Conservation (phyloP, 2,329 filamentous ascomycete genomes). For the Paraphoma chrysanthemicola region DNA sequence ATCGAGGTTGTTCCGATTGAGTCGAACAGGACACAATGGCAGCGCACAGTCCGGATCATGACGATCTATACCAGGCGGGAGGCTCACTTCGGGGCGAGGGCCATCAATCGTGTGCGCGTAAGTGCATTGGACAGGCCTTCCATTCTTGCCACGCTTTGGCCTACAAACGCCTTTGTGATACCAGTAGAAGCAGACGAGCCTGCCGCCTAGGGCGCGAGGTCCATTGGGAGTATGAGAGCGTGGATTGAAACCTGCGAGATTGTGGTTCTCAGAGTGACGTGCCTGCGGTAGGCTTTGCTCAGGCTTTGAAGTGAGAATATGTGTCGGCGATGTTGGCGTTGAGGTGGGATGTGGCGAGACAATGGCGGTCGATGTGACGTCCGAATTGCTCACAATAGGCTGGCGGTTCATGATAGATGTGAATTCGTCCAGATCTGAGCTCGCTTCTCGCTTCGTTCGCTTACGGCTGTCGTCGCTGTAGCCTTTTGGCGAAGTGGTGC, state of each 20-base stretch:
- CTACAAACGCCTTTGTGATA: constrained; percentile 30
- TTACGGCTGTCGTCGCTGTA: not conserved
- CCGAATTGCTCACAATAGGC: not conserved
- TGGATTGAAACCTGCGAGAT: not conserved
- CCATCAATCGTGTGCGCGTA: constrained; percentile 17
- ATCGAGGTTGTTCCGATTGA: not conserved
- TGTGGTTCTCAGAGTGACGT: not conserved
- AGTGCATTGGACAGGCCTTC: constrained; percentile 1
- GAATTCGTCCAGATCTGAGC: not conserved
- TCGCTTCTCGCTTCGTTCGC: not conserved
- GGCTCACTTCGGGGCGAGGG: constrained; percentile 13
- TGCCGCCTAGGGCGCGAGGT: not conserved
- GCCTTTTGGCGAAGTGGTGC: not conserved
- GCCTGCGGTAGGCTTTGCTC: not conserved
- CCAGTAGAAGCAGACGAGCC: constrained; percentile 28
- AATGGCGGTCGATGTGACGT: not conserved
- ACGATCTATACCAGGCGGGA: constrained; percentile 7
- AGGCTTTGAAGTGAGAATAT: not conserved
- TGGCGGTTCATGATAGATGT: not conserved
- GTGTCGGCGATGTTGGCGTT: not conserved
- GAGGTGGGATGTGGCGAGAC: not conserved
- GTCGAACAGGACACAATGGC: constrained; percentile 21
- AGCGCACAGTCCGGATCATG: constrained; percentile 15
- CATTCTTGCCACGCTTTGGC: constrained; percentile 4
- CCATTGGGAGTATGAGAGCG: constrained; percentile 5